Conservation (phyloP, 257 asterid genomes). For the Nicotiana obtusifolia region DNA sequence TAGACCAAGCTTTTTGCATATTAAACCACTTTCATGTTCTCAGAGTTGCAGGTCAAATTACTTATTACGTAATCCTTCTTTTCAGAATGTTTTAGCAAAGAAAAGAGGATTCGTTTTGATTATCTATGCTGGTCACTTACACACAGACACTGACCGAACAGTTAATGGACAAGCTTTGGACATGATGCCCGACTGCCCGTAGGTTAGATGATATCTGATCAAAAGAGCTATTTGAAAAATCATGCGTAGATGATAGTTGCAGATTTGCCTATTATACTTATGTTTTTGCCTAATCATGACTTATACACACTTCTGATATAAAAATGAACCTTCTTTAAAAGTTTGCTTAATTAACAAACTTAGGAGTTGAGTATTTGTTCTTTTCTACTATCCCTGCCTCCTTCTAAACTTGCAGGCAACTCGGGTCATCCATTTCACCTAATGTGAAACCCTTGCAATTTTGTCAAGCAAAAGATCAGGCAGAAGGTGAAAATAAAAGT, state of each 20-base stretch:
- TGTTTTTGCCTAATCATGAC: not conserved
- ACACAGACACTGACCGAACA: not conserved
- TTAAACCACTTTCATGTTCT: not conserved
- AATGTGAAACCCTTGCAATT: not conserved
- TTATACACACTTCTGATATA: not conserved
- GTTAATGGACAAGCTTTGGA: not conserved
- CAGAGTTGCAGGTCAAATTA: not conserved
- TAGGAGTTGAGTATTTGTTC: not conserved
- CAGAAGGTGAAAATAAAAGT: not conserved
- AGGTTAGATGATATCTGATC: not conserved
- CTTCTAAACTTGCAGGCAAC: not conserved
- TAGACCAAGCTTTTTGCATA: not conserved
- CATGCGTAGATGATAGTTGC: not conserved
- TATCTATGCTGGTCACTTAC: not conserved
- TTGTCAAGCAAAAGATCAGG: not conserved
- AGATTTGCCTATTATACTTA: not conserved
- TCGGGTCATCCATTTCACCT: not conserved
- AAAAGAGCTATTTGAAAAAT: not conserved
- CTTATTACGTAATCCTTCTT: not conserved
- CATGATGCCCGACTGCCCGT: not conserved
- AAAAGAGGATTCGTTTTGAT: not conserved
- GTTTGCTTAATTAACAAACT: not conserved
- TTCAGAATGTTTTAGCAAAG: not conserved
- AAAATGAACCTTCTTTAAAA: not conserved
- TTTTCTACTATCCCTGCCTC: not conserved